phyloP scores from a whole-genome alignment of 2,329 filamentous ascomycete species.

The Nemania sp. region DNA sequence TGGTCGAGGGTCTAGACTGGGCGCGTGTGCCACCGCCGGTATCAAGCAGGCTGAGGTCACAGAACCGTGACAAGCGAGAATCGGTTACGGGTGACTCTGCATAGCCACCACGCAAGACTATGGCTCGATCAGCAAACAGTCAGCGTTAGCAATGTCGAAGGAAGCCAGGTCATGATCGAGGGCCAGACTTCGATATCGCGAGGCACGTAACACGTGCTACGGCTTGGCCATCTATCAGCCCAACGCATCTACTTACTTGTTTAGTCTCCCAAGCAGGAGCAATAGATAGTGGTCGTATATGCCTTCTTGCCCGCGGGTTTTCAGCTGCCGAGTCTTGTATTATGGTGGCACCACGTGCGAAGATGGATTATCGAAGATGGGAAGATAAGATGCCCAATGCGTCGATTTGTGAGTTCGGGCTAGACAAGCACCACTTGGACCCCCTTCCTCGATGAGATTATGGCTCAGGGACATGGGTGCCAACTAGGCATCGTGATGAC shows the following conservation, averaged over 20 bases:
- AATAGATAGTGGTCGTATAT: neutral
- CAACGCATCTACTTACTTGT: neutral
- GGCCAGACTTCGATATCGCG: neutral
- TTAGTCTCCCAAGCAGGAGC: neutral
- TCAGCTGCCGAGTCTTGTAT: neutral
- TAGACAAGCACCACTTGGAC: neutral
- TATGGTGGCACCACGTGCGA: neutral
- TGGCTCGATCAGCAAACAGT: neutral
- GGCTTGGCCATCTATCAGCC: neutral
- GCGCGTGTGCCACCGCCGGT: neutral
- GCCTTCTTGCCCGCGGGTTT: neutral
- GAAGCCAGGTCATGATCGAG: neutral
- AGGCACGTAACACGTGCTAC: neutral
- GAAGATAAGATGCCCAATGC: neutral
- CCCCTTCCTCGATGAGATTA: neutral
- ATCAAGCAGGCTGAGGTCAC: neutral
- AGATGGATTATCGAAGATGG: neutral
- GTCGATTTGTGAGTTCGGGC: constrained; percentile 1
- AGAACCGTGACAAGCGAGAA: constrained; percentile 4
- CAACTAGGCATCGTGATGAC: neutral
- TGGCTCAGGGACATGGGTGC: neutral
- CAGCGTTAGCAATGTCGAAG: neutral
- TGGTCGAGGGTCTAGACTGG: constrained; percentile 4
- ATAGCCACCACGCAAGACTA: neutral
- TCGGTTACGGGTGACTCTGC: constrained; percentile 7